Evolutionary conservation across 2,329 filamentous ascomycete species (phyloP).

Genomic region (Teratosphaeria pseudoeucalypti): DNA sequence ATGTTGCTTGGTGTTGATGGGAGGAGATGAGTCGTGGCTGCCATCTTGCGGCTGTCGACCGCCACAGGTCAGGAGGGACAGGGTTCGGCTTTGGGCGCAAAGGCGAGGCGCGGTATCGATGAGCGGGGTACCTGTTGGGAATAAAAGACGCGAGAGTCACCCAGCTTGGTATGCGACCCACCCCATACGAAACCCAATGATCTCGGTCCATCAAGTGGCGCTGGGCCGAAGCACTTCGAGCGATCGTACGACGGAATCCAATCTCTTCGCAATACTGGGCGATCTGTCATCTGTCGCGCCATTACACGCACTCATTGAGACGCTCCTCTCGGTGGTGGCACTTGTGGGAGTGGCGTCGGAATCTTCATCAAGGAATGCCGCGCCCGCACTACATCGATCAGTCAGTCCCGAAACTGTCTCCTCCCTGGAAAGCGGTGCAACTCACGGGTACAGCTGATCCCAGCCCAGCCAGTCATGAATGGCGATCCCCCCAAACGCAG

Average conservation of each 20-base stretch:
- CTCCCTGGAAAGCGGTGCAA: not conserved
- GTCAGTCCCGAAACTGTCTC: not conserved
- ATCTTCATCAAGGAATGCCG: not conserved
- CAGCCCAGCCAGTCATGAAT: not conserved
- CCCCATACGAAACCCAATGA: too few relatives aligned
- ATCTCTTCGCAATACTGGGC: not conserved
- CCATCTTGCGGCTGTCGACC: too few relatives aligned
- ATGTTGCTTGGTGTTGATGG: too few relatives aligned
- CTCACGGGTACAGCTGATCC: not conserved
- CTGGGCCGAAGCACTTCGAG: not conserved
- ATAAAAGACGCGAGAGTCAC: too few relatives aligned
- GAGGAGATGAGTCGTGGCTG: too few relatives aligned
- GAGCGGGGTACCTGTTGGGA: too few relatives aligned
- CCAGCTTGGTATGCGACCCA: too few relatives aligned
- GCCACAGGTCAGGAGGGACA: too few relatives aligned
- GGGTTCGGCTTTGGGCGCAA: too few relatives aligned
- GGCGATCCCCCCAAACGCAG: constrained; percentile 3
- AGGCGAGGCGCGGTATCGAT: too few relatives aligned
- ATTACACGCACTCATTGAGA: not conserved
- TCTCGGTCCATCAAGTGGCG: not conserved
- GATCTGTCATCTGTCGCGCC: not conserved
- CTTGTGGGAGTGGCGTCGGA: not conserved
- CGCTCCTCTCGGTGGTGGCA: not conserved
- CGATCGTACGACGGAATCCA: not conserved
- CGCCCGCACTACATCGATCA: not conserved